Evolutionary conservation across 2,329 filamentous ascomycete species (phyloP).

Genomic region (Parafenestella ontariensis): DNA sequence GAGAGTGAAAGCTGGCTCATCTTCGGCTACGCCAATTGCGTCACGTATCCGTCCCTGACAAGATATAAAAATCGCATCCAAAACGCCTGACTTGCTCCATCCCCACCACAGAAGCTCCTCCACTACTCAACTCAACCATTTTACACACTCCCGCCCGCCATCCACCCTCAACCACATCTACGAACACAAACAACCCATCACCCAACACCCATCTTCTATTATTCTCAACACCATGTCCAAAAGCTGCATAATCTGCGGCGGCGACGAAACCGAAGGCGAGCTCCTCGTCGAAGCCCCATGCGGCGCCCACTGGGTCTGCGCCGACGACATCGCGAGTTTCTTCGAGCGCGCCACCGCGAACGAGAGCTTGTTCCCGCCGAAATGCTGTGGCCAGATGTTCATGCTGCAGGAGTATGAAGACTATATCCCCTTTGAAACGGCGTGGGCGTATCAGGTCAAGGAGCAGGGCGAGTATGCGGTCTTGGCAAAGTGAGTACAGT

Average conservation of each 20-base stretch:
- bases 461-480: constrained; percentile 39
- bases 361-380: constrained; percentile 38
- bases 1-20: background rate
- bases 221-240: constrained; percentile 13
- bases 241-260: constrained; percentile 33
- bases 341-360: constrained; percentile 35
- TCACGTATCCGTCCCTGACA: background rate
- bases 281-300: constrained; percentile 30
- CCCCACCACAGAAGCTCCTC: background rate
- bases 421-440: constrained; percentile 25
- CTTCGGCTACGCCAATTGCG: background rate
- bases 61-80: background rate
- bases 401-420: constrained; percentile 30
- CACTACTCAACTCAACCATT: background rate
- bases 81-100: background rate
- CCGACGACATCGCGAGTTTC: constrained; percentile 26
- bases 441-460: constrained; percentile 31
- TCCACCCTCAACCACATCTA: background rate
- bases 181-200: background rate
- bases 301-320: constrained; percentile 32
- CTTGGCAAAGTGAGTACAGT: constrained; percentile 30
- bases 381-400: constrained; percentile 36
- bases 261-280: constrained; percentile 22
- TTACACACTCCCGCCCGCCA: background rate
- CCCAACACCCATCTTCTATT: background rate